Evolutionary conservation across 2,329 filamentous ascomycete genomes (phyloP), one percentile per base, ranked within the genome.

Genomic region (Orbilia quercus): DNA sequence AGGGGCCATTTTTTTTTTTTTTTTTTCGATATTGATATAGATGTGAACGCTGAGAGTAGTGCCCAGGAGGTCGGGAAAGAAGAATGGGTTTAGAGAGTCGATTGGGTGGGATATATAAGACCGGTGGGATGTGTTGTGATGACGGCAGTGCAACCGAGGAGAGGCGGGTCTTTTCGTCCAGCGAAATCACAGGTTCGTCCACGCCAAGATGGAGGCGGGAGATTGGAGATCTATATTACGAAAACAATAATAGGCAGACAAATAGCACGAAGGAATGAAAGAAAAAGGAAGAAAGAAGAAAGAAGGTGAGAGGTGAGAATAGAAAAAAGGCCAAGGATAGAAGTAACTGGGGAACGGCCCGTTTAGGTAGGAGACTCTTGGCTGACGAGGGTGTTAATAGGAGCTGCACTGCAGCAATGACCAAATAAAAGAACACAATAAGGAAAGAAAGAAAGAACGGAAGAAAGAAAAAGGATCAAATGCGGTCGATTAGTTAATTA

Each of bases 1-100:
- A 31, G 53, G 47, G 16, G 67, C 67, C 67, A 72, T 72, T 11
- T 51, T n/a, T n/a, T n/a, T n/a, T n/a, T n/a, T n/a, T n/a, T n/a
- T n/a, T n/a, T n/a, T n/a, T n/a, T n/a, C n/a, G n/a, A n/a, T n/a
- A n/a, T n/a, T n/a, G n/a, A n/a, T n/a, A n/a, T n/a, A n/a, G n/a
- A n/a, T n/a, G n/a, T n/a, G n/a, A n/a, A n/a, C n/a, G 36, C 36
- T 12, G n/a, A 25, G 22, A 22, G 4, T 4, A 18, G 22, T 50
- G 45, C 45, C 45, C 45, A 50, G 45, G 22, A 20, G 45, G 20
- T 50, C 20, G 14, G n/a, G 40, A 38, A 20, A n/a, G 18, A 47
- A 34, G 40, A 38, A 20, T 9, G 18, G 48, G 23, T 5, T 38
- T 36, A 9, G 47, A 53, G 64, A 31, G n/a, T n/a, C n/a, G n/a